Evolutionary conservation across 768 basidiomycete genomes (phyloP), one percentile per base, ranked within the genome.

Genomic region (Mycena galericulata): DNA sequence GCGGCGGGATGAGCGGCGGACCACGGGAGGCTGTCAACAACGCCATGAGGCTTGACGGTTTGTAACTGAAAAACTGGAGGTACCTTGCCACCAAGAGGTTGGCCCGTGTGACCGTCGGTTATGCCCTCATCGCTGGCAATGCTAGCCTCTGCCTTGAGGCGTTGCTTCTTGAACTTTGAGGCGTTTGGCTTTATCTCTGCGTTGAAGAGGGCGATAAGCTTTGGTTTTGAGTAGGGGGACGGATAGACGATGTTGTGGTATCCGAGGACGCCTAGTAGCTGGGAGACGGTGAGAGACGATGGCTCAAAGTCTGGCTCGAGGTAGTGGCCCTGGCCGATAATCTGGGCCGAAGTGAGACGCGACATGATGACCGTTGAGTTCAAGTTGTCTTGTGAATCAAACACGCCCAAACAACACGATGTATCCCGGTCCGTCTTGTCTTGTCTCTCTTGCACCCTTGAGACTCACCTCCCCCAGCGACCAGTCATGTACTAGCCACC

Each of bases 111-210:
- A 24, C 94, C 94, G 77, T 96, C 92, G 41, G 83, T 88, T 58
- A 96, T 95, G 6, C 94, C 94, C 62, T 93, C 90, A 67, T 93
- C 92, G 73, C 93, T 95, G 7, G 95, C 89, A 56, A 85, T 77
- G 70, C 92, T 94, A 57, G 88, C 90, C 76, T 89, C 87, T 69
- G 84, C 87, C 80, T 88, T 89, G 41, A 90, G 64, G 50, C 88
- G 83, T 69, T 94, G 90, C 66, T 85, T 89, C 77, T 86, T 89
- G 63, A 92, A 80, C 71, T 88, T 89, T 29, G 76, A 74, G 14
- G 85, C 79, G 60, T 87, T 87, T 22, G 88, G 79, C 76, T 88
- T 92, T 69, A 96, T 86, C 82, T 95, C 87, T 55, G 91, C 87
- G 67, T 92, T 88, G 79, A 95, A 96, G n/a, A 90, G 79, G 65